These are phyloP conservation scores for Gastrolobium bilobum DNA, from an alignment of 306 rosid species.

Conservation along the genomic window DNA sequence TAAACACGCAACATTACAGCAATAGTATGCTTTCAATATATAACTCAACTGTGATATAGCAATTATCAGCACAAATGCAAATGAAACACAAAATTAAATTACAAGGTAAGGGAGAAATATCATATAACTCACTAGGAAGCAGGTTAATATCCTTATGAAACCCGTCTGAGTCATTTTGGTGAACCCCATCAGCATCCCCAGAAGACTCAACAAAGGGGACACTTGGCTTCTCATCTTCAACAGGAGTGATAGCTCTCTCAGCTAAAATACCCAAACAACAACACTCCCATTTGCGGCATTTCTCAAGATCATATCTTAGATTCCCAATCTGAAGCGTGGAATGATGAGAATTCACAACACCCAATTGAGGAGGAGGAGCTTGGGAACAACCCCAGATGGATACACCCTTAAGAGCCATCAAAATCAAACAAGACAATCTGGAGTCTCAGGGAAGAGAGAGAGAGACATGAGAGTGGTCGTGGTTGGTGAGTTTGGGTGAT, in stretches of 20 bases:
- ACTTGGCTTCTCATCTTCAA: constrained; percentile 72
- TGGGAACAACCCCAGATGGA: constrained; percentile 55
- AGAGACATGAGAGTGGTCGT: constrained; percentile 40
- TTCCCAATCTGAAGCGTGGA: constrained; percentile 43
- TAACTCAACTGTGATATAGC: neutral
- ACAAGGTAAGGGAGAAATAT: neutral
- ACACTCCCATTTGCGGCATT: constrained; percentile 67
- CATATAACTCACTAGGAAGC: constrained; percentile 80
- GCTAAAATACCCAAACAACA: constrained; percentile 55
- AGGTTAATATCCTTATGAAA: constrained; percentile 72
- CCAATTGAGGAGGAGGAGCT: constrained; percentile 44
- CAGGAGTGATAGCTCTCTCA: constrained; percentile 71
- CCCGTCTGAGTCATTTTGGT: constrained; percentile 49
- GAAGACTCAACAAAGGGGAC: constrained; percentile 54
- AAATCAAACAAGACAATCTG: constrained; percentile 48
- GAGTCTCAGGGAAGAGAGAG: constrained; percentile 37
- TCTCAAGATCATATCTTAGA: constrained; percentile 53
- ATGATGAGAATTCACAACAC: constrained; percentile 52
- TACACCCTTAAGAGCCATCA: constrained; percentile 69
- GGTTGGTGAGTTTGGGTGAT: constrained; percentile 63
- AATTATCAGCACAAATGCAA: neutral
- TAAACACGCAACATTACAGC: neutral
- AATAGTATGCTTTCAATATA: neutral
- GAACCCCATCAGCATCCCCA: constrained; percentile 40
- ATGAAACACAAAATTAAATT: constrained; percentile 23